Percentiles rank a stretch among this genome's conserved stretches.
Conservation (phyloP, 306 rosid species). For the Glycyrrhiza uralensis region DNA sequence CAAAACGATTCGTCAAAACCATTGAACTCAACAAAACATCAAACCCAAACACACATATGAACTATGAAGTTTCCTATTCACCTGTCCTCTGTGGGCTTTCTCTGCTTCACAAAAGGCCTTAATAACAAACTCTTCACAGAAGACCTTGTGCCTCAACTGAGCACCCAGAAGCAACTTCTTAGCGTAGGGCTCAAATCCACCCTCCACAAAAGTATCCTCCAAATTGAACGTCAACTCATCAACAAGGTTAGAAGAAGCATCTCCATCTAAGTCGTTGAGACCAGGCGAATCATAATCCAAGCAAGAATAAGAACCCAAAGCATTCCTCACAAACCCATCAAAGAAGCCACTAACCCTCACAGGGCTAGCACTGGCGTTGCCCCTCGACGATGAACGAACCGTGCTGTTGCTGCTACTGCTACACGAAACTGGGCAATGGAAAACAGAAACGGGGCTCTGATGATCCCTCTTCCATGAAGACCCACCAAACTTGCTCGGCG, state of each 20-base stretch:
- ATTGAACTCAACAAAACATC: constrained; percentile 11
- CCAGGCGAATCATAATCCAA: constrained; percentile 64
- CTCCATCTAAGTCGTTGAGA: constrained; percentile 33
- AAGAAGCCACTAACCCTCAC: constrained; percentile 45
- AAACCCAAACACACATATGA: neutral
- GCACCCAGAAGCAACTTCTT: constrained; percentile 76
- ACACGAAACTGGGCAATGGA: constrained; percentile 84
- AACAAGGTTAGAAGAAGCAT: constrained; percentile 41
- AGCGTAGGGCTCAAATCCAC: constrained; percentile 62
- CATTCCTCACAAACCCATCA: constrained; percentile 80
- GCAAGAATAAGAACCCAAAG: constrained; percentile 66
- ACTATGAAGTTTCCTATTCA: constrained; percentile 22
- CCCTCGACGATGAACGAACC: neutral
- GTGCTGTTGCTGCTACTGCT: constrained; percentile 41
- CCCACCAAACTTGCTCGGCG: constrained; percentile 57
- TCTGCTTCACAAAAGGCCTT: constrained; percentile 94
- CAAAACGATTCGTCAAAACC: constrained; percentile 15
- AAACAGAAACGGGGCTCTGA: constrained; percentile 85
- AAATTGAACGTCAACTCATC: constrained; percentile 82
- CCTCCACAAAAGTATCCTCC: constrained; percentile 62
- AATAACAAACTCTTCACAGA: constrained; percentile 72
- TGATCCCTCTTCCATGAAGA: constrained; percentile 62
- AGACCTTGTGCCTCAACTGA: constrained; percentile 75
- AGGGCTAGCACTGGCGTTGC: neutral
- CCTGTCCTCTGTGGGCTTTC: constrained; percentile 98